Evolutionary conservation across 345 rosid species (phyloP), one percentile per base, ranked within the genome.

Genomic region (Populus pruinosa): DNA sequence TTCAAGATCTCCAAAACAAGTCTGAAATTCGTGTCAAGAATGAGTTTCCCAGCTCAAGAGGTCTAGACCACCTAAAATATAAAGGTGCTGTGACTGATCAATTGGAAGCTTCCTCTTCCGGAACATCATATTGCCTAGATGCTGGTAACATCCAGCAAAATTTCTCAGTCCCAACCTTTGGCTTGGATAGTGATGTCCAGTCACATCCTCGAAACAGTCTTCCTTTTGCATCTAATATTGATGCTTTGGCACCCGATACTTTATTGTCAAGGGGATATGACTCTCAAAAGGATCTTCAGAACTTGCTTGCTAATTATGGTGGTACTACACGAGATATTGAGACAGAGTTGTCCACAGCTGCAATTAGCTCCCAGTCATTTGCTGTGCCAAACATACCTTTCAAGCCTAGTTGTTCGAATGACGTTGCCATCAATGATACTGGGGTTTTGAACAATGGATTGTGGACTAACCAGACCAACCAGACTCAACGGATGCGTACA

Each of bases 211-310:
- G 88, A 71, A 90, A 77, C 85, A 87, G 80, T 79, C 89, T 91
- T 73, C 89, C 94, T 8, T 89, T 90, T 38, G 81, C 92, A 43
- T 66, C 91, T 75, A 88, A 85, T 86, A 82, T 92, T 17, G 94
- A 92, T 70, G 85, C 85, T 77, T 81, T 93, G 83, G 88, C 91
- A 44, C 90, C 98, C 59, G 98, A 96, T 81, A 89, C 90, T 11
- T 71, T 96, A 75, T 83, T 96, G 82, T 87, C 97, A 1, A 90
- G 96, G 81, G 99, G 91, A 73, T 93, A 84, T 74, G 96, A 93
- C 81, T 91, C 98, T 69, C 97, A 92, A 80, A 96, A 93, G 88
- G 99, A 96, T 84, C 91, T 96, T 27, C 99, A 93, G 76, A 91
- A 93, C 88, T 83, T 96, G 89, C 93, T 96, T 77, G 83, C 91